Conservation (phyloP, 129 eudicot species). For the Dittrichia graveolens region DNA sequence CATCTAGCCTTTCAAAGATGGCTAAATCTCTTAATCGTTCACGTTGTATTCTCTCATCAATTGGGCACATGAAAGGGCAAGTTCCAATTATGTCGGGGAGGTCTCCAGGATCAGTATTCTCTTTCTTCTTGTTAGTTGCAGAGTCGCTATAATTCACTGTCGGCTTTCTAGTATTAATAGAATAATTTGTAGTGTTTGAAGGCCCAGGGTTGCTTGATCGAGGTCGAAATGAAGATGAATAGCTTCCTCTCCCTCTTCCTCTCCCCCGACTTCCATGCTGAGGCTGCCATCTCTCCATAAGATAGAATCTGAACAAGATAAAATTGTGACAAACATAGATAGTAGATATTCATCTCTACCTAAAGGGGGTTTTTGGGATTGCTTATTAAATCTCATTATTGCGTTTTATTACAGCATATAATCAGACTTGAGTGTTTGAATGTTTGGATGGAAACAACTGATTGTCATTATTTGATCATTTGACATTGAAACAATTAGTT, state of each 20-base stretch:
- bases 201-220: constrained; percentile 27
- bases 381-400: neutral
- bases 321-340: constrained; percentile 4
- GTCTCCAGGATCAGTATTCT: neutral
- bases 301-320: neutral
- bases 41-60: constrained; percentile 71
- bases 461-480: neutral
- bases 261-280: constrained; percentile 31
- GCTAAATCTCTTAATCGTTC: constrained; percentile 86
- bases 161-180: constrained; percentile 7
- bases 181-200: constrained; percentile 19
- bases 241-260: constrained; percentile 35
- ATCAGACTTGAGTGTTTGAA: neutral
- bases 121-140: neutral
- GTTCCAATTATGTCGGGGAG: constrained; percentile 57
- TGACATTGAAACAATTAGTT: neutral
- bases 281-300: constrained; percentile 43
- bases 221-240: constrained; percentile 27
- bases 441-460: neutral
- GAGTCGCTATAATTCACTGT: constrained; percentile 3
- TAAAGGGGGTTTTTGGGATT: neutral
- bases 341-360: neutral
- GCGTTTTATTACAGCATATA: neutral
- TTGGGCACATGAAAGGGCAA: constrained; percentile 96
- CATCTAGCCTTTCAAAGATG: constrained; percentile 72